Percentiles rank a stretch among this genome's conserved stretches.
These are phyloP conservation scores for Fusarium proliferatum DNA, from an alignment of 2,329 filamentous ascomycete species.

Conservation along the genomic window DNA sequence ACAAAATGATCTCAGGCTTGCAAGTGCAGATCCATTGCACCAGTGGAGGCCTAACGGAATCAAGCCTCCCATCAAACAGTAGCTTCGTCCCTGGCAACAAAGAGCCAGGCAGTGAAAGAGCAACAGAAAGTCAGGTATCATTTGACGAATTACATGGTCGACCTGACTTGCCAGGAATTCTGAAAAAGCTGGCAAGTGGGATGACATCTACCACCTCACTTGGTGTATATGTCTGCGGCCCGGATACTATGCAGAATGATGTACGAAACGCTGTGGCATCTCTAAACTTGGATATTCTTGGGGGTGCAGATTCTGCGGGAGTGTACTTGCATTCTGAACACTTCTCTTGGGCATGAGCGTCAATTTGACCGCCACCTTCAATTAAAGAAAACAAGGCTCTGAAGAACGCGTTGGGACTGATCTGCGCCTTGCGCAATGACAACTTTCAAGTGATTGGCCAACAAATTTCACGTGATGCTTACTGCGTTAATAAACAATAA, in stretches of 20 bases:
- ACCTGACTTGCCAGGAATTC: fast-evolving
- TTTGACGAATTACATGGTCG: background rate
- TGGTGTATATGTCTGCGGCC: background rate
- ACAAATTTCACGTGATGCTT: background rate
- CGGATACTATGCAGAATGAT: background rate
- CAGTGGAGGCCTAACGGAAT: background rate
- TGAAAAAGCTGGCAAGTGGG: background rate
- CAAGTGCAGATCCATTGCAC: background rate
- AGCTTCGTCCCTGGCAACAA: background rate
- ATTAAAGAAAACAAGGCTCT: background rate
- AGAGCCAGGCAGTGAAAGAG: background rate
- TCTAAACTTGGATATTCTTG: background rate
- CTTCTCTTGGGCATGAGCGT: background rate
- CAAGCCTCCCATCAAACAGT: background rate
- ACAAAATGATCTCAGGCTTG: background rate
- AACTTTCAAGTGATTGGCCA: background rate
- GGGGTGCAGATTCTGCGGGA: background rate
- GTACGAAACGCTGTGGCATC: background rate
- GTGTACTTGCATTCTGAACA: background rate
- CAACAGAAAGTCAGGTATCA: background rate
- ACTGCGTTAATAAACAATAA: background rate
- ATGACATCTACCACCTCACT: background rate
- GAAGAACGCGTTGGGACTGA: background rate
- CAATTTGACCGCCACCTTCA: fast-evolving
- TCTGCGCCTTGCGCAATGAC: background rate